phyloP scores from a whole-genome alignment of 106 monocot genomes.

The Posidonia australis region DNA sequence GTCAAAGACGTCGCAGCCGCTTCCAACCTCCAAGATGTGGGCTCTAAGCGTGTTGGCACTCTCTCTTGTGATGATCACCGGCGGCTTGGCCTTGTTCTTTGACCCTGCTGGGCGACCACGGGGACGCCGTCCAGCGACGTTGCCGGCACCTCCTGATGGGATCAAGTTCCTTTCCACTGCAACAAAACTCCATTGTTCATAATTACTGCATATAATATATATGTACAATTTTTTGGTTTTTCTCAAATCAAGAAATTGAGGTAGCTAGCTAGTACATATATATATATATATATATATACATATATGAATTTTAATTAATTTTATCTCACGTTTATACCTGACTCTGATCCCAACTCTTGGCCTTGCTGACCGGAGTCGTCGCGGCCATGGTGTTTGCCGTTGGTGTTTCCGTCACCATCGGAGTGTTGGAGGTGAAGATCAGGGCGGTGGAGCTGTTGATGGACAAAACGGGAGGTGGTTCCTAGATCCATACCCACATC shows the following conservation, averaged over 20 bases:
- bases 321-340: too few relatives aligned
- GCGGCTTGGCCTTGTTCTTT: conserved; percentile 59
- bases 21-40: conserved; percentile 39
- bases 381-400: neutral
- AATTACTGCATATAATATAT: too few relatives aligned
- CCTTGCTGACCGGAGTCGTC: conserved; percentile 8
- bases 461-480: conserved; percentile 6
- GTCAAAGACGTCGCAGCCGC: conserved; percentile 36
- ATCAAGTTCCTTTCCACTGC: too few relatives aligned
- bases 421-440: conserved; percentile 16
- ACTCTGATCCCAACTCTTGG: neutral
- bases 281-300: too few relatives aligned
- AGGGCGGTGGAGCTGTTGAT: conserved; percentile 8
- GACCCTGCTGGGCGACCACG: conserved; percentile 44
- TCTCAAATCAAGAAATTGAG: too few relatives aligned
- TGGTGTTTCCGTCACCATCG: neutral
- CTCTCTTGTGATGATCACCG: conserved; percentile 46
- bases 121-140: conserved; percentile 15
- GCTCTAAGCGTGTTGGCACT: conserved; percentile 40
- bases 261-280: too few relatives aligned
- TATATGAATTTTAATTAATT: too few relatives aligned
- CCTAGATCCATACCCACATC: conserved; percentile 16
- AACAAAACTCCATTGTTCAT: too few relatives aligned
- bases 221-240: too few relatives aligned
- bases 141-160: neutral